phyloP scores from a whole-genome alignment of 2,329 filamentous ascomycete genomes.

The Dryadomyces sulphureus region DNA sequence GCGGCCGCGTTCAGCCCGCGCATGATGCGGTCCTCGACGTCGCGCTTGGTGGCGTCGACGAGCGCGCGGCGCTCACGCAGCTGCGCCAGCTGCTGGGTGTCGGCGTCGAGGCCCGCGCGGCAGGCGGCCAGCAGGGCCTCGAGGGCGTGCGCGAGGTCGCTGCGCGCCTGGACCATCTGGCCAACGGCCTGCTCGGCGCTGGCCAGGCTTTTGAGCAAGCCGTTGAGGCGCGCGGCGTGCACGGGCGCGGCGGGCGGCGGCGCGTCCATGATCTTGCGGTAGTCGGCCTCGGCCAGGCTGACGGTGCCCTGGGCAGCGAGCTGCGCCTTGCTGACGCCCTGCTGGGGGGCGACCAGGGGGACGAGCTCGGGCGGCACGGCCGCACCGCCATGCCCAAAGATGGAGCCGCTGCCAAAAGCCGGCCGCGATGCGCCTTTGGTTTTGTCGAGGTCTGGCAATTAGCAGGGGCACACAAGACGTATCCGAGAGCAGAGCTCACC shows the following conservation, averaged over 20 bases:
- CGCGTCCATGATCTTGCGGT: constrained; percentile 51
- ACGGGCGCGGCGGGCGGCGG: constrained; percentile 65
- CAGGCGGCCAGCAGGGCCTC: constrained; percentile 71
- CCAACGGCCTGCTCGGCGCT: constrained; percentile 79
- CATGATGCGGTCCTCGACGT: constrained; percentile 87
- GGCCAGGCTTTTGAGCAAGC: constrained; percentile 77
- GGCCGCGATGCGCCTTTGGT: constrained; percentile 36
- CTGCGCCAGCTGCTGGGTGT: constrained; percentile 51
- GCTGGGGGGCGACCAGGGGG: constrained; percentile 59
- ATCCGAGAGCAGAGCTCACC: no score
- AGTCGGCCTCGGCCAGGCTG: constrained; percentile 64
- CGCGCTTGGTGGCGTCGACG: constrained; percentile 69
- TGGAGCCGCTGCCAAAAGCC: constrained; percentile 27
- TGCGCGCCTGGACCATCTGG: constrained; percentile 76
- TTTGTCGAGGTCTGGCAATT: constrained; percentile 46
- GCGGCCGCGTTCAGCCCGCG: constrained; percentile 46
- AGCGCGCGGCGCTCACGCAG: constrained; percentile 52
- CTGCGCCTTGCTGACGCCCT: constrained; percentile 57
- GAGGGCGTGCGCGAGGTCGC: constrained; percentile 60
- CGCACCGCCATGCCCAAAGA: constrained; percentile 17
- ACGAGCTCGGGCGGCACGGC: constrained; percentile 62
- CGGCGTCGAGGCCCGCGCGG: constrained; percentile 50
- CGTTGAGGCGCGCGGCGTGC: constrained; percentile 76
- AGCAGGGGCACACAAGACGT: no score
- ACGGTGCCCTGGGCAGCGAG: constrained; percentile 52